Base-by-base conservation (phyloP, 208 protist species). In the Borovskyia barvae region DNA sequence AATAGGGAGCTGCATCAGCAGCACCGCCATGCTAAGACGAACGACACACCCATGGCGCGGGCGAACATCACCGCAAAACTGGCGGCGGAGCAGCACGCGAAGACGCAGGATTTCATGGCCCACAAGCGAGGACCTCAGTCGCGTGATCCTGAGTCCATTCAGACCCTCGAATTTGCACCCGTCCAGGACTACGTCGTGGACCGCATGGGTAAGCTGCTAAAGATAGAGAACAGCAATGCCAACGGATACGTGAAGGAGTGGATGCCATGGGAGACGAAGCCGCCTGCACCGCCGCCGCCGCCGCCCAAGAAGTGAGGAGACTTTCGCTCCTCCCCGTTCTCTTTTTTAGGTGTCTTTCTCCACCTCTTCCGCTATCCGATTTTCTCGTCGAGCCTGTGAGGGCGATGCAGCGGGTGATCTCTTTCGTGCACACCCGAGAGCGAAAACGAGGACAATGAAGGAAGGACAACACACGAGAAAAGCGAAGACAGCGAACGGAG, bases 41-140 rank as follows among this genome's bases (percentile, higher is more conserved):
- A 72, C 33, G 41, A 66, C 7, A 83, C 63, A 15, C 45, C 74
- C 11, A 68, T 91, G 54, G 83, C 87, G 22, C 62, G 64, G 4
- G 74, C 66, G n/a, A 93, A 86, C 60, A 87, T 91, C 57, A 64
- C 59, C 7, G 82, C 60, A 36, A 89, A 90, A 72, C 25, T 59
- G 26, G 58, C 43, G 0, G 72, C 72, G 14, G 82, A 91, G 72
- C 37, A 66, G 12, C 48, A 55, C 15, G 82, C 80, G 26, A 90
- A 79, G 67, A 77, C 76, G 51, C 77, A 78, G n/a, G 80, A 79
- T 17, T 89, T 82, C 48, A 70, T 72, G 22, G 67, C 57, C 15
- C 62, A 75, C 50, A 72, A 83, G 63, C 64, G 54, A 2, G 22
- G 3, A 53, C 66, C 24, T 24, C 42, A n/a, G n/a, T n/a, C n/a